Evolutionary conservation across 2,329 filamentous ascomycete genomes (phyloP).

Genomic region (Cercospora janseana): DNA sequence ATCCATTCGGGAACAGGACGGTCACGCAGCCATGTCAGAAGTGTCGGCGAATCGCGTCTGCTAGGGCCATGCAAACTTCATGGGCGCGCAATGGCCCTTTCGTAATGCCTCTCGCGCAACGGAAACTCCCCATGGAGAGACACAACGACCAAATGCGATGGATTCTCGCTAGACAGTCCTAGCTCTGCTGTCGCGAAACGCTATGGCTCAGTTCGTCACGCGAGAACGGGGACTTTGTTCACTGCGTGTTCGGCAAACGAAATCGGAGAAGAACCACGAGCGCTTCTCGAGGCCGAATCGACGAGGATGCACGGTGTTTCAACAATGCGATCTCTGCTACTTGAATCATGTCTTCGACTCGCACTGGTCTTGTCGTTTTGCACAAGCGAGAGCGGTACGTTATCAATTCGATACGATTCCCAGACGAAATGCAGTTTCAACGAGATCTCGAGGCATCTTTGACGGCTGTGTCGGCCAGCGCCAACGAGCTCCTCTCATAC

Average conservation of each 20-base stretch:
- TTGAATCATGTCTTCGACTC: neutral
- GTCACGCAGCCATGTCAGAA: no score
- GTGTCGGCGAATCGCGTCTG: no score
- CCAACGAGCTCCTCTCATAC: slow-evolving; percentile 7
- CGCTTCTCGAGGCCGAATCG: neutral
- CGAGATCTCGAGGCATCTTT: slow-evolving; percentile 11
- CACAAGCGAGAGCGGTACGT: neutral
- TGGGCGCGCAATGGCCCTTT: no score
- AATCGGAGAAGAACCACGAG: neutral
- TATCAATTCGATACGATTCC: neutral
- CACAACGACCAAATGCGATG: no score
- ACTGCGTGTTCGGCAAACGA: neutral
- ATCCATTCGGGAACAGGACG: no score
- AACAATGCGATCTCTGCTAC: neutral
- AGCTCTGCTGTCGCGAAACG: no score
- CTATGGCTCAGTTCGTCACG: no score
- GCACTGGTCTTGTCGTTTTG: neutral
- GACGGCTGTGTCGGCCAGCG: slow-evolving; percentile 9
- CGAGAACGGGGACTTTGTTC: slow-evolving; percentile 3
- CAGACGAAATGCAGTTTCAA: slow-evolving; percentile 8
- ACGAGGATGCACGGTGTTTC: neutral
- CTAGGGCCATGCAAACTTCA: no score
- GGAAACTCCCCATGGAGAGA: no score
- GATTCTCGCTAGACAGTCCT: no score
- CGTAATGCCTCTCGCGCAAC: no score